A percentile compares a stretch with the other conserved stretches of the same genome.
Conservation (phyloP, 176 grass and related monocot genomes). For the Dendrocalamus sinicus region DNA sequence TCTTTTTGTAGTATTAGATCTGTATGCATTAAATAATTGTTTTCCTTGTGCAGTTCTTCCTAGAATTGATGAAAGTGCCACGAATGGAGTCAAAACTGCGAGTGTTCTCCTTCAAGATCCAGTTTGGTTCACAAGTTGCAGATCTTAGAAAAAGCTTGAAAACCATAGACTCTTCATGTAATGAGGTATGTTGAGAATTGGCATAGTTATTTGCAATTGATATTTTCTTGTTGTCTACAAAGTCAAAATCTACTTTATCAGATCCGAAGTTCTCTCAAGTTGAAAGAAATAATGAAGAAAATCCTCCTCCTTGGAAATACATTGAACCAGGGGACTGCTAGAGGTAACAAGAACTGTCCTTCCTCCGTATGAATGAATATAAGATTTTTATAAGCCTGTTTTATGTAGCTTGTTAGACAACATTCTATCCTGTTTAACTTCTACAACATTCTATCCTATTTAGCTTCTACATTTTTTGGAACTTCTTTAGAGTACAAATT, state of each 20-base stretch:
- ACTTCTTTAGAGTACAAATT: conserved; percentile 8
- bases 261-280: conserved; percentile 88
- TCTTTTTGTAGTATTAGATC: neutral
- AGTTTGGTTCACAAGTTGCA: conserved; percentile 83
- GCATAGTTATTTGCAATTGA: neutral
- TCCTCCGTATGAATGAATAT: conserved; percentile 21
- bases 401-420: neutral
- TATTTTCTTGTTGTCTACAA: conserved; percentile 27
- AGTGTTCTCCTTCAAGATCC: conserved; percentile 98
- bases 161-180: conserved; percentile 79
- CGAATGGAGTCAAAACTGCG: conserved; percentile 95
- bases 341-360: conserved; percentile 64
- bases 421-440: conserved; percentile 21
- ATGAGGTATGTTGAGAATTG: conserved; percentile 60
- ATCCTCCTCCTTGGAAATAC: conserved; percentile 94
- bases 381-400: conserved; percentile 17
- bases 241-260: conserved; percentile 43
- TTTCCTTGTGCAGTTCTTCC: conserved; percentile 78
- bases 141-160: conserved; percentile 89
- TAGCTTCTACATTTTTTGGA: neutral
- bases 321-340: conserved; percentile 92
- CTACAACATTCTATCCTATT: conserved; percentile 9
- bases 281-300: conserved; percentile 99
- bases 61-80: conserved; percentile 99
- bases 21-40: conserved; percentile 36